Conservation (phyloP, 2,329 filamentous ascomycete genomes). For the Cytospora piceae region DNA sequence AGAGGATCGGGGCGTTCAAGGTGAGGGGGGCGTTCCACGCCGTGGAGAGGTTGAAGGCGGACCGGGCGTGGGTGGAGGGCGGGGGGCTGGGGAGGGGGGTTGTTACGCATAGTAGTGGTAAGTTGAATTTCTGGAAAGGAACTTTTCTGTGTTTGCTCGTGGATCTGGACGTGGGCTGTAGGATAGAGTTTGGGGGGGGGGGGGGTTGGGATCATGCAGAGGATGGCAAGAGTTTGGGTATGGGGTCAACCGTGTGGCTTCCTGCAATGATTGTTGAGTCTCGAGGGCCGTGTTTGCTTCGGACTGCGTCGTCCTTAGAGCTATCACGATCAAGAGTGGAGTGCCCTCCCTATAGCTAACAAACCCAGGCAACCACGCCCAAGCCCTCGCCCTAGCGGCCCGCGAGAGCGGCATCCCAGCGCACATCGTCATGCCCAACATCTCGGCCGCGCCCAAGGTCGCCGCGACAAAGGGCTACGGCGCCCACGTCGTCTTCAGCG, state of each 20-base stretch:
- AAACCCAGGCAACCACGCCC: slow-evolving; percentile 95
- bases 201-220: not conserved
- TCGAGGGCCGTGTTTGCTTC: too few relatives aligned
- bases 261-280: too few relatives aligned
- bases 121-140: slow-evolving; percentile 32
- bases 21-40: slow-evolving; percentile 89
- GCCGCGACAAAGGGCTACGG: slow-evolving; percentile 60
- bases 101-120: slow-evolving; percentile 88
- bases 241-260: too few relatives aligned
- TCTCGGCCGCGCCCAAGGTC: slow-evolving; percentile 84
- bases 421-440: slow-evolving; percentile 90
- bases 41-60: slow-evolving; percentile 67
- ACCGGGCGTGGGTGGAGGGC: slow-evolving; percentile 63
- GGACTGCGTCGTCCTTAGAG: too few relatives aligned
- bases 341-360: too few relatives aligned
- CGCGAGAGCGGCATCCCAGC: slow-evolving; percentile 73
- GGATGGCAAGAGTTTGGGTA: not conserved
- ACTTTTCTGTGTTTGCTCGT: not conserved
- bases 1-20: slow-evolving; percentile 92
- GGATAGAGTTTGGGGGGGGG: not conserved
- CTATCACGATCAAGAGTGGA: too few relatives aligned
- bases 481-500: slow-evolving; percentile 78
- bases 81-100: slow-evolving; percentile 70
- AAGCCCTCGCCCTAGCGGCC: slow-evolving; percentile 87
- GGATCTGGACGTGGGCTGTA: not conserved